These are phyloP conservation scores for Suillus fuscotomentosus DNA, from an alignment of 768 basidiomycete genomes.

Conservation along the genomic window DNA sequence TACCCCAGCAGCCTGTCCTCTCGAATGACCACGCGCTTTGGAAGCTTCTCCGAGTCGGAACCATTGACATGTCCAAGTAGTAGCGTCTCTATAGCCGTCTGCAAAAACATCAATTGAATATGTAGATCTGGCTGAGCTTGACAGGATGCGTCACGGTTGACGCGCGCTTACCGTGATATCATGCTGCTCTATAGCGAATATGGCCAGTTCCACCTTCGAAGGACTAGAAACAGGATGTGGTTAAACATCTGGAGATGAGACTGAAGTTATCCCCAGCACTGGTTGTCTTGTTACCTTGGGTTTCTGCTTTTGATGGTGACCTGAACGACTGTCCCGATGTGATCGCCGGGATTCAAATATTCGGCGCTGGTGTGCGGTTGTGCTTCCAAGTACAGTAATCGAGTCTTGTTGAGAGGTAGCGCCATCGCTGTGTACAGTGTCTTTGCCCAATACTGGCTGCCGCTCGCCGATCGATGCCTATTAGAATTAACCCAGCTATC, in stretches of 20 bases:
- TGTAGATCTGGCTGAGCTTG: neutral
- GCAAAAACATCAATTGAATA: too few species aligned
- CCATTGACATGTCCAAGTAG: neutral
- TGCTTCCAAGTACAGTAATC: neutral
- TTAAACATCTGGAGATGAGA: neutral
- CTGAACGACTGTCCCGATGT: neutral
- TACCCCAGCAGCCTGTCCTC: slow-evolving; percentile 1
- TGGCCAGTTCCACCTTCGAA: neutral
- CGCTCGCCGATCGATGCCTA: neutral
- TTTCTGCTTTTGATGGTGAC: neutral
- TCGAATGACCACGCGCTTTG: neutral
- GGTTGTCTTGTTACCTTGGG: neutral
- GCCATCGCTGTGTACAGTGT: neutral
- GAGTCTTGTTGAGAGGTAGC: slow-evolving; percentile 2
- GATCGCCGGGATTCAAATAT: neutral
- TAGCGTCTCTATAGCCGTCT: slow-evolving; percentile 1
- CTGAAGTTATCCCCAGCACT: neutral
- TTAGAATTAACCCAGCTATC: too few species aligned
- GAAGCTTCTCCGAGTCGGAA: neutral
- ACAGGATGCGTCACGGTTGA: neutral
- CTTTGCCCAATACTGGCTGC: neutral
- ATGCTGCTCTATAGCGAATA: neutral
- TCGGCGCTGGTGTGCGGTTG: neutral
- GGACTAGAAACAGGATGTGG: neutral
- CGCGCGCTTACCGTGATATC: neutral